Percentiles rank a stretch among this genome's conserved stretches.
Conservation (phyloP, 768 basidiomycete species). For the Sarcomyxa edulis region DNA sequence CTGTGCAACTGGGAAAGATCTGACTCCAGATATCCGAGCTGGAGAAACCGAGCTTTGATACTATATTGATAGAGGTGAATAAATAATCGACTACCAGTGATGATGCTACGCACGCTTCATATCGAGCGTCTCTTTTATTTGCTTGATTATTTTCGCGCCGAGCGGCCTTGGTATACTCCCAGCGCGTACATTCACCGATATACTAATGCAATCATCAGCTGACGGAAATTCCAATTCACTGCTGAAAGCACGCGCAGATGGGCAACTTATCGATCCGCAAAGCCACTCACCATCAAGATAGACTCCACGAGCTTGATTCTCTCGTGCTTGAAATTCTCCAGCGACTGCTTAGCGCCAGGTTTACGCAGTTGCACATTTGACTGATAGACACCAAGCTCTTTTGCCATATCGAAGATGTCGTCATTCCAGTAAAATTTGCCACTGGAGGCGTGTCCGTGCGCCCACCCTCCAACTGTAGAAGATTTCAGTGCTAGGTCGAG, state of each 20-base stretch:
- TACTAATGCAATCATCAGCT: slow-evolving; percentile 6
- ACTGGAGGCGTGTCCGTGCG: slow-evolving; percentile 16
- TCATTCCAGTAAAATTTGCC: slow-evolving; percentile 28
- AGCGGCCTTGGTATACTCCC: neutral
- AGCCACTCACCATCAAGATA: slow-evolving; percentile 10
- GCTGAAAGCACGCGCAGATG: neutral
- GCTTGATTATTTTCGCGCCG: neutral
- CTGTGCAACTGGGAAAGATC: slow-evolving; percentile 8
- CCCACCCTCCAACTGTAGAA: slow-evolving; percentile 22
- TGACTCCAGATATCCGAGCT: slow-evolving; percentile 12
- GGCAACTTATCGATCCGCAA: neutral
- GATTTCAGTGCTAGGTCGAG: slow-evolving; percentile 3
- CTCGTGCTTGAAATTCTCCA: slow-evolving; percentile 18
- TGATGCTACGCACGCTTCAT: neutral
- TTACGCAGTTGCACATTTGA: slow-evolving; percentile 14
- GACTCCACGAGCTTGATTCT: slow-evolving; percentile 10
- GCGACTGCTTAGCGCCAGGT: slow-evolving; percentile 16
- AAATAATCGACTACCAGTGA: neutral
- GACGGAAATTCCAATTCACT: slow-evolving; percentile 9
- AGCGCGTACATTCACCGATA: neutral
- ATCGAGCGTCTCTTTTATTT: neutral
- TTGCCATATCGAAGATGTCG: slow-evolving; percentile 21
- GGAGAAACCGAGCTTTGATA: slow-evolving; percentile 8
- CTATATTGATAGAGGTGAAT: neutral
- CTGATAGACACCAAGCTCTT: slow-evolving; percentile 10